Percentiles rank a stretch among this genome's conserved stretches.
Evolutionary conservation across 768 basidiomycete genomes (phyloP).

Genomic region (Dioszegia aurantiaca): DNA sequence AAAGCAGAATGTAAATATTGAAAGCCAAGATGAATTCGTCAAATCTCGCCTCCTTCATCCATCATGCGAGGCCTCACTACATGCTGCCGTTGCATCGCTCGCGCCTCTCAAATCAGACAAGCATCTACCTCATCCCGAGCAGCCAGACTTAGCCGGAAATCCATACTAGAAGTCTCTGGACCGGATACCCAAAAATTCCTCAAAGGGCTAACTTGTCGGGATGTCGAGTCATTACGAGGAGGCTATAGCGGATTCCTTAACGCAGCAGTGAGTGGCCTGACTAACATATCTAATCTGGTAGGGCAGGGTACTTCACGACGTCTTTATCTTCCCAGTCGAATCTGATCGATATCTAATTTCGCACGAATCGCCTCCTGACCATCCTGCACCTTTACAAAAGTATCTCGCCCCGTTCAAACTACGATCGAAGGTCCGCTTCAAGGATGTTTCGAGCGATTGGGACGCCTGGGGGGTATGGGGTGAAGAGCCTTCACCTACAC

Average conservation of each 20-base stretch:
- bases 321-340: conserved; percentile 70
- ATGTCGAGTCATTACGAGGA: conserved; percentile 57
- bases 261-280: conserved; percentile 72
- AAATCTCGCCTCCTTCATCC: conserved; percentile 4
- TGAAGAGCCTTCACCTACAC: conserved; percentile 15
- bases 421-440: conserved; percentile 80
- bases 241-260: conserved; percentile 74
- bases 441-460: conserved; percentile 72
- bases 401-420: conserved; percentile 74
- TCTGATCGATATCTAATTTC: conserved; percentile 56
- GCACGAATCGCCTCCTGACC: conserved; percentile 53
- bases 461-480: conserved; percentile 76
- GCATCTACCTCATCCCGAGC: neutral
- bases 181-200: conserved; percentile 77
- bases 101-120: neutral
- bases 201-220: conserved; percentile 65
- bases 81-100: neutral
- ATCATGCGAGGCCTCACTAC: neutral
- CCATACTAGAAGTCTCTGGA: conserved; percentile 72
- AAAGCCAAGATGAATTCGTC: too few species aligned
- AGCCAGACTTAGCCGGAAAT: conserved; percentile 29
- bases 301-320: conserved; percentile 87
- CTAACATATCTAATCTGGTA: conserved; percentile 44
- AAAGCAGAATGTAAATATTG: neutral
- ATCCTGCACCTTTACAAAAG: conserved; percentile 25